A percentile compares a stretch with the other conserved stretches of the same genome.
These are phyloP conservation scores for Mortierella sp. DNA, from an alignment of 371 early-diverging fungal species.

Conservation along the genomic window DNA sequence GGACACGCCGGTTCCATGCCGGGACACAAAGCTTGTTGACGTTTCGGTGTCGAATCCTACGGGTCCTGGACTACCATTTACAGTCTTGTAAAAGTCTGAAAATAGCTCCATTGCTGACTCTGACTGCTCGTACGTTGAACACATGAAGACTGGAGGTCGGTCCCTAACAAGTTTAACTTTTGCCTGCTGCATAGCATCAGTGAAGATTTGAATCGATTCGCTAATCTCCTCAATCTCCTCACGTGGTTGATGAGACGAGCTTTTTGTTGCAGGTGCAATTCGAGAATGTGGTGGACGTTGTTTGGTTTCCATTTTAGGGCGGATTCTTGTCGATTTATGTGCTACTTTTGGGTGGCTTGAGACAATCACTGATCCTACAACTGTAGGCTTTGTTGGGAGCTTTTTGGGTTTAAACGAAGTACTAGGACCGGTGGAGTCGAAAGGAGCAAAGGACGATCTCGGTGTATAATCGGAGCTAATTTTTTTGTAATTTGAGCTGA, in stretches of 20 bases:
- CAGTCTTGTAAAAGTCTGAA: constrained; percentile 28
- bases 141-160: constrained; percentile 37
- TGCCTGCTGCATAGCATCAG: constrained; percentile 38
- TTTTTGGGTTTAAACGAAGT: background rate
- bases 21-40: constrained; percentile 11
- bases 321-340: constrained; percentile 9
- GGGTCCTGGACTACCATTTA: constrained; percentile 12
- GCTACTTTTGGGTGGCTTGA: background rate
- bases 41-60: constrained; percentile 56
- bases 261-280: background rate
- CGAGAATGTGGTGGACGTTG: constrained; percentile 9
- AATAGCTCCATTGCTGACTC: constrained; percentile 47
- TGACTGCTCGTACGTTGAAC: constrained; percentile 20
- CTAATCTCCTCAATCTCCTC: constrained; percentile 11
- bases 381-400: background rate
- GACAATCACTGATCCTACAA: background rate
- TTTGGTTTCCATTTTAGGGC: background rate
- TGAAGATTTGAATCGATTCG: constrained; percentile 27
- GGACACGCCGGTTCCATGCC: constrained; percentile 9
- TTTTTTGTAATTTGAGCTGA: background rate
- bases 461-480: background rate
- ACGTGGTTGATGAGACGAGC: background rate
- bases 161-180: constrained; percentile 18
- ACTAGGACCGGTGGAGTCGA: background rate
- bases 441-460: background rate